Evolutionary conservation across 441 rosid species (phyloP).

Genomic region (Monsonia emarginata): DNA sequence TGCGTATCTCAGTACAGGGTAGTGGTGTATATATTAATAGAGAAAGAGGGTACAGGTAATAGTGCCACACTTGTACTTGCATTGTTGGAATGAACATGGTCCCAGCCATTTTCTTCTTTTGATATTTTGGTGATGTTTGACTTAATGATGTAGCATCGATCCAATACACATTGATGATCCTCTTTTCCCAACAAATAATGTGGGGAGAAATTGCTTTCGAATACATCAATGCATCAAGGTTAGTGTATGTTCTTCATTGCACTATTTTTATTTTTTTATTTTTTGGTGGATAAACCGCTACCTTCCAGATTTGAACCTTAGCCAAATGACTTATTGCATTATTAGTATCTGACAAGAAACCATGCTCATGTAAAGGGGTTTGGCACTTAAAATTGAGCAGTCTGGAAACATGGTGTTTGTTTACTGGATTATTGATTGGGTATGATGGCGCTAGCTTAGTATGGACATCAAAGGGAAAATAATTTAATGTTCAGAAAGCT

Average conservation of each 20-base stretch:
- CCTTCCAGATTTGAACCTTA: no score
- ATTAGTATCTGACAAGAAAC: conserved; percentile 16
- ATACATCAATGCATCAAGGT: conserved; percentile 99
- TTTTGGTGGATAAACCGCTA: no score
- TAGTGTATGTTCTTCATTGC: conserved; percentile 19
- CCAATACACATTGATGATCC: conserved; percentile 97
- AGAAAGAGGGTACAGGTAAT: conserved; percentile 90
- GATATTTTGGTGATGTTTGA: conserved; percentile 20
- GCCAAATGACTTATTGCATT: no score
- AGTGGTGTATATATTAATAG: conserved; percentile 78
- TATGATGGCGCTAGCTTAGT: background rate
- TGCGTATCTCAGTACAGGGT: conserved; percentile 92
- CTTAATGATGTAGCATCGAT: conserved; percentile 56
- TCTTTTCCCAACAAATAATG: conserved; percentile 84
- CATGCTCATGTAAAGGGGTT: background rate
- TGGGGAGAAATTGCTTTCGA: conserved; percentile 96
- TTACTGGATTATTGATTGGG: background rate
- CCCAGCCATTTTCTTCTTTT: conserved; percentile 16
- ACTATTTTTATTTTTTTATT: no score
- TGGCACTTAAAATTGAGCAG: background rate
- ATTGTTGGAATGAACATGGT: conserved; percentile 1
- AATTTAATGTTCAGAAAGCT: background rate
- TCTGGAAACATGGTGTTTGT: background rate
- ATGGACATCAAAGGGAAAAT: background rate
- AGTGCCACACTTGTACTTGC: conserved; percentile 5